phyloP scores from a whole-genome alignment of 208 protist species.

The Leishmania gerbilli region DNA sequence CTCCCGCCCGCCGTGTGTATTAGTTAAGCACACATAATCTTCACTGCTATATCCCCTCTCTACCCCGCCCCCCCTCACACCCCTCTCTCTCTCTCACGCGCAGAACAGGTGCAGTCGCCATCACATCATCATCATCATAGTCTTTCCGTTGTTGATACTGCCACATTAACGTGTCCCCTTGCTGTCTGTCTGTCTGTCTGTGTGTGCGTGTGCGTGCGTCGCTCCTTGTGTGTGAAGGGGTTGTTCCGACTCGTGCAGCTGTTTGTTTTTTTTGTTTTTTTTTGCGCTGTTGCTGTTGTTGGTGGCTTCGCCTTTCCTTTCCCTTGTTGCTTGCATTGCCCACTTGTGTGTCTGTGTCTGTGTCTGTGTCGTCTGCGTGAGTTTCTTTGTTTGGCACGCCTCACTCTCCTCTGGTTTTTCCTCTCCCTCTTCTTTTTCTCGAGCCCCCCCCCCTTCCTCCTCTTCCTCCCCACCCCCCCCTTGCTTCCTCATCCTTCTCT shows the following conservation, averaged over 20 bases:
- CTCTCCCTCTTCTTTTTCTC: background rate
- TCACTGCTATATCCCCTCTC: background rate
- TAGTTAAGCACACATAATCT: slow-evolving; percentile 7
- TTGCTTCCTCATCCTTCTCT: background rate
- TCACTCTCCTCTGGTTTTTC: too few relatives aligned
- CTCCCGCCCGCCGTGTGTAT: background rate
- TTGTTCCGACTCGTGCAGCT: background rate
- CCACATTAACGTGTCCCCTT: background rate
- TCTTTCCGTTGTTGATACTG: background rate
- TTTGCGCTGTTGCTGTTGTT: too few relatives aligned
- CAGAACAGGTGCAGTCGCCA: background rate
- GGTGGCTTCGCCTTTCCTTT: background rate
- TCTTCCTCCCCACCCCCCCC: too few relatives aligned
- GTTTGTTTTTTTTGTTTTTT: background rate
- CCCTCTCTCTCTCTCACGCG: background rate
- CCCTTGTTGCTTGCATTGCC: background rate
- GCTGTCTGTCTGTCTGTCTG: background rate
- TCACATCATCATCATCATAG: slow-evolving; percentile 1
- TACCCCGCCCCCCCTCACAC: background rate
- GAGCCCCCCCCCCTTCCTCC: background rate
- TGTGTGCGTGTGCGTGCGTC: background rate
- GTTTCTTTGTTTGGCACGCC: too few relatives aligned
- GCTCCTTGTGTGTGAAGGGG: background rate
- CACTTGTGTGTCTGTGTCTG: too few relatives aligned
- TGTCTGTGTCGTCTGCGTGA: too few relatives aligned